A percentile compares a stretch with the other conserved stretches of the same genome.
Evolutionary conservation across 768 basidiomycete species (phyloP).

Genomic region (Boletus barrowsii): DNA sequence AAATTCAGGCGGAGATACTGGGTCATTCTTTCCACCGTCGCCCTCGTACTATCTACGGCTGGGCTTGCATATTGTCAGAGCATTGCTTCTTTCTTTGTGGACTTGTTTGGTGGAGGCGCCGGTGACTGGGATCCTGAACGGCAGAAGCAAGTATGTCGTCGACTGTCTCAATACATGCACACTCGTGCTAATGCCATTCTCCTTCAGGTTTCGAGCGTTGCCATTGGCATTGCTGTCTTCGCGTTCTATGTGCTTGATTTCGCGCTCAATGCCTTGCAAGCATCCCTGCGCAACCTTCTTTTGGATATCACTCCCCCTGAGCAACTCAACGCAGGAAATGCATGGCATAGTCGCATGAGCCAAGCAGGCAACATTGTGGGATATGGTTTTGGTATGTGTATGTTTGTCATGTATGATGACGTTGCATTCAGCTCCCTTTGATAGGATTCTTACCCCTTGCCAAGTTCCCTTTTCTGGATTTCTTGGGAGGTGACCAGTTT

Average conservation of each 20-base stretch:
- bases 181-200: neutral
- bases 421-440: conserved; percentile 6
- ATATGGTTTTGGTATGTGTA: conserved; percentile 74
- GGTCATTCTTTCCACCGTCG: conserved; percentile 84
- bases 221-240: conserved; percentile 82
- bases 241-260: conserved; percentile 96
- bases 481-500: conserved; percentile 91
- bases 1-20: conserved; percentile 90
- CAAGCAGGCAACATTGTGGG: conserved; percentile 97
- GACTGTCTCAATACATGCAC: neutral
- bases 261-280: conserved; percentile 93
- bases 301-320: conserved; percentile 86
- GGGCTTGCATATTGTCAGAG: conserved; percentile 80
- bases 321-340: conserved; percentile 92
- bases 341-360: conserved; percentile 96
- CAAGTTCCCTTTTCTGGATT: conserved; percentile 68
- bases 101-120: conserved; percentile 67
- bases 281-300: conserved; percentile 88
- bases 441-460: conserved; percentile 87
- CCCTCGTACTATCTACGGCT: conserved; percentile 75
- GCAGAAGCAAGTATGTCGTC: conserved; percentile 49
- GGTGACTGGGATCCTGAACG: conserved; percentile 88
- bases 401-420: neutral
- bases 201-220: conserved; percentile 57
- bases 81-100: conserved; percentile 71